Evolutionary conservation across 768 basidiomycete genomes (phyloP).

Genomic region (Psilocybe cyanescens): DNA sequence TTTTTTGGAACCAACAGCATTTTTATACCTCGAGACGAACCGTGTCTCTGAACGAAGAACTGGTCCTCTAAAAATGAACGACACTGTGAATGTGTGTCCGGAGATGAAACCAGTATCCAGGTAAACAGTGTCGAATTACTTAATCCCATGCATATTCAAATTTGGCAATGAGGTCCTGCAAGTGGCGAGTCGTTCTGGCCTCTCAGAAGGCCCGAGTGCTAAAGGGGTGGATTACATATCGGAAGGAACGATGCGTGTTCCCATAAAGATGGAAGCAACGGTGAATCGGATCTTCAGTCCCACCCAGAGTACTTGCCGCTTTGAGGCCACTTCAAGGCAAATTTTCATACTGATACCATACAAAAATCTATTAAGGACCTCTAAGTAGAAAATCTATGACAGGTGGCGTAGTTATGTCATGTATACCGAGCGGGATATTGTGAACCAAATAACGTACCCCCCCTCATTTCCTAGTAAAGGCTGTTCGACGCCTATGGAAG

Average conservation of each 20-base stretch:
- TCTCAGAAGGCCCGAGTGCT: constrained; percentile 21
- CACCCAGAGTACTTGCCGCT: constrained; percentile 18
- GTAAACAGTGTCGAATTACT: too few species aligned
- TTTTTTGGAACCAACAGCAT: background rate
- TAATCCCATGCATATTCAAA: too few species aligned
- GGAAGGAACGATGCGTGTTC: constrained; percentile 16
- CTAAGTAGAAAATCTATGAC: constrained; percentile 37
- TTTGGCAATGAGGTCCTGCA: too few species aligned
- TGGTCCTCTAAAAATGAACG: background rate
- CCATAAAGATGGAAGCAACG: constrained; percentile 22
- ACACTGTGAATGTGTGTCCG: constrained; percentile 3
- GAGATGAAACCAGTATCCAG: background rate
- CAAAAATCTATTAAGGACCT: constrained; percentile 26
- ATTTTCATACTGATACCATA: constrained; percentile 16
- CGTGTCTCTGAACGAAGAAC: too few species aligned
- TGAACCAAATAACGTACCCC: constrained; percentile 37
- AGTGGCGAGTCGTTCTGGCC: constrained; percentile 18
- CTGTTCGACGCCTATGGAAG: constrained; percentile 43
- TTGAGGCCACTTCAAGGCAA: constrained; percentile 24
- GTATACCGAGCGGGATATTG: constrained; percentile 37
- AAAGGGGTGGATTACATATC: constrained; percentile 22
- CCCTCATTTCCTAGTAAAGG: constrained; percentile 39
- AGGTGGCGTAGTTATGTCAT: constrained; percentile 49
- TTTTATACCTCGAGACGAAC: background rate
- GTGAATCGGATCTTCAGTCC: constrained; percentile 28